Percentiles rank a stretch among this genome's conserved stretches.
These are phyloP conservation scores for Microsporum audouinii DNA, from an alignment of 2,329 filamentous ascomycete species.

Conservation along the genomic window DNA sequence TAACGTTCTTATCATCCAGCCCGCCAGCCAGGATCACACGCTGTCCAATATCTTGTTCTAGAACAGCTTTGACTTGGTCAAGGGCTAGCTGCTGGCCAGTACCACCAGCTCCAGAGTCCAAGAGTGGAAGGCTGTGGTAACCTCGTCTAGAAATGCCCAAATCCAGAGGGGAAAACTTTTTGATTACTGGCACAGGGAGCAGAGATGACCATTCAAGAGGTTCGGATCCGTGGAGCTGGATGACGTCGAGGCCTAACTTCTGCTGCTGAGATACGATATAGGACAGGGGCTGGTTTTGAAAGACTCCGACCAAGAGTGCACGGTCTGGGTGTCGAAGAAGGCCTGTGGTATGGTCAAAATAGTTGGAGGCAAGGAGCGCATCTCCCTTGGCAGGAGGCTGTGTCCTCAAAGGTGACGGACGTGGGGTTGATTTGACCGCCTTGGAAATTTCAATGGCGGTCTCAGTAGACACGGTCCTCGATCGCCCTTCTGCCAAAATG, in stretches of 20 bases:
- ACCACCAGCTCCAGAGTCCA: conserved; percentile 76
- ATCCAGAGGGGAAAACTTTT: conserved; percentile 67
- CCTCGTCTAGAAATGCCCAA: conserved; percentile 61
- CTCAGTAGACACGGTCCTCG: conserved; percentile 67
- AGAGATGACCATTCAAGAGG: conserved; percentile 79
- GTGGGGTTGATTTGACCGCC: conserved; percentile 50
- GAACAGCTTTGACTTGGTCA: conserved; percentile 52
- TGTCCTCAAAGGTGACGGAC: conserved; percentile 16
- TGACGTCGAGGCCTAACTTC: conserved; percentile 66
- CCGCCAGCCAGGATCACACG: conserved; percentile 76
- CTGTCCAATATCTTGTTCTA: conserved; percentile 59
- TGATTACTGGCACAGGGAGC: conserved; percentile 88
- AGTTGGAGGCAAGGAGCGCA: conserved; percentile 43
- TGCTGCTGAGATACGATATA: conserved; percentile 71
- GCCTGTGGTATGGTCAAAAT: conserved; percentile 51
- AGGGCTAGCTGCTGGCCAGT: conserved; percentile 69
- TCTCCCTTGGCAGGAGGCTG: conserved; percentile 14
- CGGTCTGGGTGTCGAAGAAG: conserved; percentile 44
- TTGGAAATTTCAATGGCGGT: conserved; percentile 70
- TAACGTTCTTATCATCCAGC: conserved; percentile 67
- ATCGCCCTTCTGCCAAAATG: conserved; percentile 71
- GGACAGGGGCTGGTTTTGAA: conserved; percentile 76
- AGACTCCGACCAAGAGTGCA: conserved; percentile 81
- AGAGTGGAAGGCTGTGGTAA: conserved; percentile 69
- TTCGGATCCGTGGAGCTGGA: conserved; percentile 87